phyloP scores from a whole-genome alignment of 352 stramenopile species.

The Globisporangium canariense region DNA sequence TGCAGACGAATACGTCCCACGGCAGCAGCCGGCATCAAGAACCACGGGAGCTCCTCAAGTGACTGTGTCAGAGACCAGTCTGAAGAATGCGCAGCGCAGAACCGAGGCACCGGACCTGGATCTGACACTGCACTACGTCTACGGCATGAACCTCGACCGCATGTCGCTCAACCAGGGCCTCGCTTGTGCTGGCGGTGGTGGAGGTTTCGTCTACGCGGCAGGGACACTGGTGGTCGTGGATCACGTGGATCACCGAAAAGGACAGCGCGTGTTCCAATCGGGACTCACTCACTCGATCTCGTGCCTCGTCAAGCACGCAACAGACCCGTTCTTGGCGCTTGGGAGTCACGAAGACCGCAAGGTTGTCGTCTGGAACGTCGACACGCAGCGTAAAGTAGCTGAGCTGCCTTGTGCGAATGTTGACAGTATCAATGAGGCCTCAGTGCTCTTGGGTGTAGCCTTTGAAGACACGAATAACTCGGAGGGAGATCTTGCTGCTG shows the following conservation, averaged over 20 bases:
- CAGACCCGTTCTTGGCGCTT: constrained; percentile 35
- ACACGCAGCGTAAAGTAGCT: constrained; percentile 28
- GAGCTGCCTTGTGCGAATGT: constrained; percentile 21
- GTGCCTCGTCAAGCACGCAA: constrained; percentile 48
- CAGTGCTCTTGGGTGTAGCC: constrained; percentile 22
- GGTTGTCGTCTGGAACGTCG: constrained; percentile 29
- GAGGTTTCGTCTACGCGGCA: constrained; percentile 38
- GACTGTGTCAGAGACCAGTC: constrained; percentile 18
- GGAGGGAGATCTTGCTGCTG: constrained; percentile 42
- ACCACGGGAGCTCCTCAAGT: background rate
- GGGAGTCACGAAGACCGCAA: constrained; percentile 34
- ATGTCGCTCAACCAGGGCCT: constrained; percentile 48
- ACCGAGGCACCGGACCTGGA: constrained; percentile 59
- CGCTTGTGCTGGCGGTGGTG: constrained; percentile 21
- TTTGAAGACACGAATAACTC: constrained; percentile 24
- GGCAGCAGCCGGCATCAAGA: background rate
- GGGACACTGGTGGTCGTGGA: constrained; percentile 42
- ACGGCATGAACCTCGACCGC: constrained; percentile 45
- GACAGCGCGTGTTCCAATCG: constrained; percentile 34
- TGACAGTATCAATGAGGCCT: background rate
- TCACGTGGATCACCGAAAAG: constrained; percentile 31
- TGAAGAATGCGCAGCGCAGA: constrained; percentile 19
- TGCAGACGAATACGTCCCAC: constrained; percentile 2
- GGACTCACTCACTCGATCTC: constrained; percentile 42
- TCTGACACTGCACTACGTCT: constrained; percentile 41